These are phyloP conservation scores for Coemansia sp. DNA, from an alignment of 192 early-diverging fungal species.

Conservation along the genomic window DNA sequence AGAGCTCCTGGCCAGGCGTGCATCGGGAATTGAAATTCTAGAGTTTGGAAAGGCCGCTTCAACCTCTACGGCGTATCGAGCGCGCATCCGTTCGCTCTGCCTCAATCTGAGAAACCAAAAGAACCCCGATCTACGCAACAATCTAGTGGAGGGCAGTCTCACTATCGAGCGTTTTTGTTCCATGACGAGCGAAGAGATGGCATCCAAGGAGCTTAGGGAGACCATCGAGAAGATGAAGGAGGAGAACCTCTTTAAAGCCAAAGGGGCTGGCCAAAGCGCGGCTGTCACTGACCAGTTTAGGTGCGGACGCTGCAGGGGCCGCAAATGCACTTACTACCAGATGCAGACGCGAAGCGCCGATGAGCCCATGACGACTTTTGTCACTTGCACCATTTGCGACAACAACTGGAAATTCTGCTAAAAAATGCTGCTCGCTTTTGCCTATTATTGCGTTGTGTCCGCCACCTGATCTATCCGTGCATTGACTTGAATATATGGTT, in stretches of 20 bases:
- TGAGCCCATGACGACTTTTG: conserved; percentile 99
- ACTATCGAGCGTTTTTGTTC: conserved; percentile 62
- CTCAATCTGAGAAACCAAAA: conserved; percentile 73
- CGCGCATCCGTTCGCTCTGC: conserved; percentile 69
- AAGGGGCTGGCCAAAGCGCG: conserved; percentile 64
- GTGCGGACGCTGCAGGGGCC: conserved; percentile 86
- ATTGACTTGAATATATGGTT: neutral
- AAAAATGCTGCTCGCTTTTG: neutral
- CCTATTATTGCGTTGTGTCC: neutral
- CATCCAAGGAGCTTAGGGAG: conserved; percentile 75
- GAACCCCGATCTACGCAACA: conserved; percentile 70
- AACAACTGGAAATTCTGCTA: conserved; percentile 76
- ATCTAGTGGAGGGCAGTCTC: conserved; percentile 67
- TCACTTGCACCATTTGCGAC: conserved; percentile 80
- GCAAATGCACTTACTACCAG: conserved; percentile 90
- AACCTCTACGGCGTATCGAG: conserved; percentile 62
- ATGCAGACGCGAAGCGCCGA: conserved; percentile 96
- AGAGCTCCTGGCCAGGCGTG: conserved; percentile 52
- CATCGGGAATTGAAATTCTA: conserved; percentile 58
- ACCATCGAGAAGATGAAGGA: conserved; percentile 66
- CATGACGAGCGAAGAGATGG: conserved; percentile 89
- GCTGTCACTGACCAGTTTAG: conserved; percentile 91
- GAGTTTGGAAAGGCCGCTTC: conserved; percentile 56
- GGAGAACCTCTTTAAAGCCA: conserved; percentile 71
- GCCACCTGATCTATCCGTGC: too few species aligned